Percentiles rank a stretch among this genome's conserved stretches.
These are phyloP conservation scores for Paramecium primaurelia DNA, from an alignment of 73 alveolate genomes.

Conservation along the genomic window DNA sequence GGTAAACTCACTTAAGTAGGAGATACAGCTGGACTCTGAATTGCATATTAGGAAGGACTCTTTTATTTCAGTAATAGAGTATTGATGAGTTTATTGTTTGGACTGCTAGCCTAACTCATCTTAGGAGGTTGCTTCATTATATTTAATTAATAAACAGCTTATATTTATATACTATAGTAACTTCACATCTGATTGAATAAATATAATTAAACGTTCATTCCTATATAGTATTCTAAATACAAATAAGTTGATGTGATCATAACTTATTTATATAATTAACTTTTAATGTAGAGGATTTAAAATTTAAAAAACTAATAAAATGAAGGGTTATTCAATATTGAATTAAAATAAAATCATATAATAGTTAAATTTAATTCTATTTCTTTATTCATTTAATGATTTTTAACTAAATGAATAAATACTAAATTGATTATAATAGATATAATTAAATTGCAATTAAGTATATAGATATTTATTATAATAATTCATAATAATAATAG, in stretches of 20 bases:
- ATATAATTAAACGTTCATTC: neutral
- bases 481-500: too few relatives aligned
- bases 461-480: too few relatives aligned
- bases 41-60: constrained; percentile 25
- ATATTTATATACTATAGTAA: neutral
- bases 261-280: neutral
- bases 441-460: too few relatives aligned
- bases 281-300: neutral
- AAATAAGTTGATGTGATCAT: neutral
- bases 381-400: too few relatives aligned
- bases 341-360: too few relatives aligned
- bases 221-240: neutral
- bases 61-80: neutral
- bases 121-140: neutral
- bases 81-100: neutral
- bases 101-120: constrained; percentile 16
- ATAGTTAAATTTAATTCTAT: too few relatives aligned
- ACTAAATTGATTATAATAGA: too few relatives aligned
- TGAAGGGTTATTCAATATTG: too few relatives aligned
- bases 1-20: neutral
- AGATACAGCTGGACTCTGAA: neutral
- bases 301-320: too few relatives aligned
- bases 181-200: neutral
- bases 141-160: neutral
- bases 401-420: too few relatives aligned